Evolutionary conservation across 371 early-diverging fungal genomes (phyloP), one percentile per base, ranked within the genome.

Genomic region (Choanephora cucurbitarum): DNA sequence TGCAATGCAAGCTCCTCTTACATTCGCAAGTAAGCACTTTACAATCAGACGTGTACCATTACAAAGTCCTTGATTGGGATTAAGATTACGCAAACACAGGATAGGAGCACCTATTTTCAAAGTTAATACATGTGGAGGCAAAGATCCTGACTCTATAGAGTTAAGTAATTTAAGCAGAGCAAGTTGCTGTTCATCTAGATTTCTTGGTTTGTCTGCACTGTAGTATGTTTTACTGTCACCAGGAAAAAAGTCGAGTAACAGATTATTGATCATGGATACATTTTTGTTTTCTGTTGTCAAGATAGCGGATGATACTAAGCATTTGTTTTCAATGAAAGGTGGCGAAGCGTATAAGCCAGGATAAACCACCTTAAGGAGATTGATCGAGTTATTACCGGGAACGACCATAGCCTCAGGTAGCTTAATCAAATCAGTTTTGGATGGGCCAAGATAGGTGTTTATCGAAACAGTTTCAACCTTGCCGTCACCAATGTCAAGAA

Each of bases 11-110:
- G 55, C 59, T 49, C 50, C 55, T 10, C 57, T 57, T 1, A 64
- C 5, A 45, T 55, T 21, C 13, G 31, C 21, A 1, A 17, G 15
- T 4, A 64, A 37, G 11, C 13, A 42, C 22, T 57, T 32, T 5
- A 44, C 41, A 37, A 67, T 66, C 11, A 65, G 45, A 8, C 65
- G 39, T 21, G 67, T 68, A 15, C 69, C 63, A 56, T 68, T 67
- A 56, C 71, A 70, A 2, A 70, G 51, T 11, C 66, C 64, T 9
- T 15, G 24, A 21, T 22, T 17, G 28, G 47, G 28, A 28, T 55
- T 21, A 11, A 55, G 23, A 19, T 55, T 47, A 11, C 54, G 1
- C 3, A 54, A 2, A 8, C 4, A 14, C 44, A 54, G 44, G 7
- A 54, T 34, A 5, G 46, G 54, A n/a, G 28, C 43, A 42, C 52